phyloP scores from a whole-genome alignment of 1,284 basidiomycete species.

The Neotropicomus parvogracilis region DNA sequence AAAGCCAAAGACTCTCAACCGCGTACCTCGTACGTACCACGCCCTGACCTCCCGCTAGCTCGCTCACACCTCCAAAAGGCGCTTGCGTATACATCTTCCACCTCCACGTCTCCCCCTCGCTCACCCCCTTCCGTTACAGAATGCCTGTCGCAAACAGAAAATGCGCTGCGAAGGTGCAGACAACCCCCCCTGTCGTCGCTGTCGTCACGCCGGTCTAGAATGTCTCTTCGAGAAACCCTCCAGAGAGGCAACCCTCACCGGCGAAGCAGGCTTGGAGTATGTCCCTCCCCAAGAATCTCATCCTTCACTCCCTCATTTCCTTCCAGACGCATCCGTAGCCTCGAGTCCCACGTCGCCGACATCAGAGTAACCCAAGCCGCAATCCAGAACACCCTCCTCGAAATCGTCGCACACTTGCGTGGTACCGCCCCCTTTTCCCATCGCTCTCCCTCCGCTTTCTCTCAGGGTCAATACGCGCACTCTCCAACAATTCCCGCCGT shows the following conservation, averaged over 20 bases:
- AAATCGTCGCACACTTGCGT: conserved; percentile 70
- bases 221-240: conserved; percentile 90
- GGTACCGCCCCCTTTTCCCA: conserved; percentile 42
- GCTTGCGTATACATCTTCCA: conserved; percentile 57
- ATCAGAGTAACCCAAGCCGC: conserved; percentile 64
- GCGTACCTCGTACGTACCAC: conserved; percentile 68
- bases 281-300: conserved; percentile 34
- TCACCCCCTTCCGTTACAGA: conserved; percentile 41
- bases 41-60: conserved; percentile 16
- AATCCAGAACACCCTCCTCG: conserved; percentile 74
- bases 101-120: not conserved
- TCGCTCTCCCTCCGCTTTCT: conserved; percentile 62
- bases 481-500: conserved; percentile 58
- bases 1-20: conserved; percentile 74
- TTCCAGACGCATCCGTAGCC: conserved; percentile 76
- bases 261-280: conserved; percentile 85
- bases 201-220: conserved; percentile 77
- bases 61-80: conserved; percentile 42
- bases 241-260: conserved; percentile 77
- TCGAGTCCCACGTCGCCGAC: conserved; percentile 79
- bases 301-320: conserved; percentile 13
- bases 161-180: conserved; percentile 90
- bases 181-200: conserved; percentile 87
- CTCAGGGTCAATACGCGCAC: conserved; percentile 49
- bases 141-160: conserved; percentile 83